Evolutionary conservation across 2,329 filamentous ascomycete genomes (phyloP).

Genomic region (Xylariaceae sp.): DNA sequence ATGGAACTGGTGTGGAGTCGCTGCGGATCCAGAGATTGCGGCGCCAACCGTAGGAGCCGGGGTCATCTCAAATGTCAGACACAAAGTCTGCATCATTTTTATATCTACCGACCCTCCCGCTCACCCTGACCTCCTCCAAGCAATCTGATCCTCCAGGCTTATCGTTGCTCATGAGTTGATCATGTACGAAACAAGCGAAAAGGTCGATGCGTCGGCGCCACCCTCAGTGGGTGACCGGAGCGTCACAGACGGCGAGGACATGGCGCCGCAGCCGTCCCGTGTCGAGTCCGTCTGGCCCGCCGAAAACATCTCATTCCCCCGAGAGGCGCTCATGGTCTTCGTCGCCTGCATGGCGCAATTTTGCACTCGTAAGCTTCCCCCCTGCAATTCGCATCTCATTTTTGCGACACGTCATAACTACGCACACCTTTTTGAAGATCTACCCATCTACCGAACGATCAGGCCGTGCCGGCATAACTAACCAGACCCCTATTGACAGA

Average conservation of each 20-base stretch:
- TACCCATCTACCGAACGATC: neutral
- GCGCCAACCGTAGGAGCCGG: conserved; percentile 12
- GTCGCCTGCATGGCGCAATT: conserved; percentile 32
- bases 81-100: too few species aligned
- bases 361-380: conserved; percentile 26
- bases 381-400: neutral
- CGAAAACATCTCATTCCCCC: conserved; percentile 24
- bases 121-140: too few species aligned
- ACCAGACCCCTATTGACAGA: conserved; percentile 15
- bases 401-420: neutral
- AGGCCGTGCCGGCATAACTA: neutral
- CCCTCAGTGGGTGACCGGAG: conserved; percentile 6
- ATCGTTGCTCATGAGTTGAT: neutral
- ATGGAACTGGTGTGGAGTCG: conserved; percentile 2
- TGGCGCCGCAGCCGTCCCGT: conserved; percentile 22
- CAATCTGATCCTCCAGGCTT: neutral
- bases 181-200: conserved; percentile 1
- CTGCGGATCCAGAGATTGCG: conserved; percentile 3
- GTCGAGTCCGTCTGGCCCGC: conserved; percentile 28
- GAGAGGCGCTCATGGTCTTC: conserved; percentile 25
- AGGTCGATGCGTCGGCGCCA: conserved; percentile 3
- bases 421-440: neutral
- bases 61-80: conserved; percentile 20
- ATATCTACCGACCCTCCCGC: neutral
- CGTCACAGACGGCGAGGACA: conserved; percentile 17